Conservation (phyloP, 2,329 filamentous ascomycete species). For the Waltergamsia citrina region DNA sequence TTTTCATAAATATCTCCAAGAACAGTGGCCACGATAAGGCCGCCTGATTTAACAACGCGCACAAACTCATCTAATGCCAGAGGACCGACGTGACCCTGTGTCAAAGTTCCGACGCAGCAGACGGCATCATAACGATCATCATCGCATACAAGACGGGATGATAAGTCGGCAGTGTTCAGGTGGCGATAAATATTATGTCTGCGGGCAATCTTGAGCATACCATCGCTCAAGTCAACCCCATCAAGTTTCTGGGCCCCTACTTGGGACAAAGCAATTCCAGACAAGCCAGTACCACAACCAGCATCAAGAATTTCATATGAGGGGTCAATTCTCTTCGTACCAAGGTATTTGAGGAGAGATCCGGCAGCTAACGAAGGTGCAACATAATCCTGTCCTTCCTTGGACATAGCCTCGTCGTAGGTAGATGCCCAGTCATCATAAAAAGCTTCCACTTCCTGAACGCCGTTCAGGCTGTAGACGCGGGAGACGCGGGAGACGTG, state of each 20-base stretch:
- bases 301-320: conserved; percentile 35
- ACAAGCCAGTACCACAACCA: conserved; percentile 46
- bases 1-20: conserved; percentile 37
- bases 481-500: conserved; percentile 17
- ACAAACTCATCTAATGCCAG: conserved; percentile 38
- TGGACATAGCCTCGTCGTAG: conserved; percentile 23
- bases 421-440: conserved; percentile 25
- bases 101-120: conserved; percentile 45
- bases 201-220: conserved; percentile 43
- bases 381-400: conserved; percentile 27
- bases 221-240: conserved; percentile 40
- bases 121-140: conserved; percentile 38
- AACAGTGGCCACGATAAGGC: conserved; percentile 40
- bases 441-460: conserved; percentile 14
- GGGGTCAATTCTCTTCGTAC: conserved; percentile 12
- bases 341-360: conserved; percentile 19
- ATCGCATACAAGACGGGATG: conserved; percentile 24
- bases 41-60: conserved; percentile 33
- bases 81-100: conserved; percentile 44
- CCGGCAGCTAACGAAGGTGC: conserved; percentile 26
- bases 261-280: conserved; percentile 34
- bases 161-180: conserved; percentile 35
- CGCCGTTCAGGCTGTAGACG: conserved; percentile 15
- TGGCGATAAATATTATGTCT: conserved; percentile 34
- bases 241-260: conserved; percentile 35